Conservation (phyloP, 1,139 yeast genomes). For the Kodamaea ohmeri region DNA sequence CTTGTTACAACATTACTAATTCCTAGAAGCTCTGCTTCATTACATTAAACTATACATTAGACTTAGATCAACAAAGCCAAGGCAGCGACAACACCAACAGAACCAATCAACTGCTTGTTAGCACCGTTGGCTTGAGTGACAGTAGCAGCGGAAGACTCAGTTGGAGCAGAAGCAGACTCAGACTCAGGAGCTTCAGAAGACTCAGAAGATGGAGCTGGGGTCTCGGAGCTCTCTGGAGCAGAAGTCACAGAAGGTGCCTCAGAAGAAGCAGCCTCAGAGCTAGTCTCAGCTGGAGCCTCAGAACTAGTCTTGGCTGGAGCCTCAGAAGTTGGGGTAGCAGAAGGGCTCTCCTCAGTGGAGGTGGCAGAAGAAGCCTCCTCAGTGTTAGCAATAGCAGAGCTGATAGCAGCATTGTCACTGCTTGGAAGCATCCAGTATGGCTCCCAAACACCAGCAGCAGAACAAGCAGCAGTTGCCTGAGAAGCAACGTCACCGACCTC, state of each 20-base stretch:
- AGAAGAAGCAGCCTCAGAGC: constrained; percentile 12
- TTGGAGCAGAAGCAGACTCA: constrained; percentile 6
- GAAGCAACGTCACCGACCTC: constrained; percentile 39
- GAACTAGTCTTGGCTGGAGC: constrained; percentile 17
- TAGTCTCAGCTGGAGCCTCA: constrained; percentile 13
- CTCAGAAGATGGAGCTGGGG: constrained; percentile 6
- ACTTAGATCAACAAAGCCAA: constrained; percentile 14
- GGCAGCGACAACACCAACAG: constrained; percentile 16
- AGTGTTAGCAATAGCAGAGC: constrained; percentile 21
- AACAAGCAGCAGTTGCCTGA: constrained; percentile 41
- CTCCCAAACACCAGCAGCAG: constrained; percentile 40
- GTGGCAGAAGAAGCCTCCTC: constrained; percentile 14
- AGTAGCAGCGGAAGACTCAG: constrained; percentile 9
- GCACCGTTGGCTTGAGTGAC: constrained; percentile 13
- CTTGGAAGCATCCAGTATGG: constrained; percentile 44
- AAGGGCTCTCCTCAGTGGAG: constrained; percentile 7
- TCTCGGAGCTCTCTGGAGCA: constrained; percentile 5
- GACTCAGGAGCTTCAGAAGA: constrained; percentile 4
- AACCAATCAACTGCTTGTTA: constrained; percentile 13
- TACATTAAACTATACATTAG: neutral
- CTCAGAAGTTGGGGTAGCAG: constrained; percentile 11
- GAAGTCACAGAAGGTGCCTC: constrained; percentile 10
- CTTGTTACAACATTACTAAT: no score
- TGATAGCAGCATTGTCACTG: constrained; percentile 29
- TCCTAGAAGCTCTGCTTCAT: neutral